phyloP scores from a whole-genome alignment of 2,329 filamentous ascomycete species.

The Tolypocladium tundrense region DNA sequence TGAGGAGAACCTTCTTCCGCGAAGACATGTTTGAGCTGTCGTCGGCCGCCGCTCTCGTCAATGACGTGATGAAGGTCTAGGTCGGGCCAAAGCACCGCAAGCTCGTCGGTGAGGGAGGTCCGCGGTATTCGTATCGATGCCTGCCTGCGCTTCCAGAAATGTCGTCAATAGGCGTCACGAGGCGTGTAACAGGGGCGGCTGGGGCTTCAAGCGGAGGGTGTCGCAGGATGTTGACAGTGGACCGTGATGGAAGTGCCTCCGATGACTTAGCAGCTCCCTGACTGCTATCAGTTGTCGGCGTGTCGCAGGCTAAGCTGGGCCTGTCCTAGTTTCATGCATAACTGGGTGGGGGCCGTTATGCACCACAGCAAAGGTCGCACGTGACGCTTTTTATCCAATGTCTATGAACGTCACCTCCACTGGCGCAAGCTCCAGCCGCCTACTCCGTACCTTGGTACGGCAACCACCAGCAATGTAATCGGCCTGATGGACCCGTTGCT shows the following conservation, averaged over 20 bases:
- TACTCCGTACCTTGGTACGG: not conserved
- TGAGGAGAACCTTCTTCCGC: constrained; percentile 83
- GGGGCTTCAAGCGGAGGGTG: not conserved
- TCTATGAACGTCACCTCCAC: not conserved
- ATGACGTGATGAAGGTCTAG: not conserved
- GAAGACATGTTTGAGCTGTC: constrained; percentile 53
- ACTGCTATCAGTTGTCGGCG: not conserved
- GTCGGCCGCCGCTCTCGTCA: constrained; percentile 9
- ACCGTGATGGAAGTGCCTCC: not conserved
- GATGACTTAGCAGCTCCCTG: not conserved
- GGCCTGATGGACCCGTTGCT: constrained; percentile 15
- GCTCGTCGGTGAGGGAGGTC: not conserved
- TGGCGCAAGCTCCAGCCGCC: not conserved
- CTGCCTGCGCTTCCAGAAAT: not conserved
- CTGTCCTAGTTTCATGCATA: not conserved
- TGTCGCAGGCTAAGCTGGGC: not conserved
- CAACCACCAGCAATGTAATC: not conserved
- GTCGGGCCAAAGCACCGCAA: not conserved
- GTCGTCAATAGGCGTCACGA: not conserved
- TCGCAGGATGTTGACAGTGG: not conserved
- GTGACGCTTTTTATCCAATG: not conserved
- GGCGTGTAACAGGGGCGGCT: not conserved
- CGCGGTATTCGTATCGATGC: not conserved
- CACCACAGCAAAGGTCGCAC: constrained; percentile 1
- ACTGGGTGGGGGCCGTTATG: not conserved